Evolutionary conservation across 1,284 basidiomycete genomes (phyloP), one percentile per base, ranked within the genome.

Genomic region (Melampsora larici-populina): DNA sequence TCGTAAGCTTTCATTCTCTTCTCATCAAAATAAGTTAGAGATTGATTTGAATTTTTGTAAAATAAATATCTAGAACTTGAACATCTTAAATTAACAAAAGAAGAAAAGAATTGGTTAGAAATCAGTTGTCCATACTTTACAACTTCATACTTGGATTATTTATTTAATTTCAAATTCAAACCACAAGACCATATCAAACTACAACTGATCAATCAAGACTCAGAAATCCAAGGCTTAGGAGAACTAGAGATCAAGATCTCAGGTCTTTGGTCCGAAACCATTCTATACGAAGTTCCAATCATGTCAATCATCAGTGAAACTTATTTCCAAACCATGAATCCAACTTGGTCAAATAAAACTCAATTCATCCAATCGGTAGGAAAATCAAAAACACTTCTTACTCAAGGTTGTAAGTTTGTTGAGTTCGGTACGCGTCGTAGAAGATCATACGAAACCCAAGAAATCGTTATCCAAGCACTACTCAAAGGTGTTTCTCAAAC

Each of bases 251-350:
- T 98, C 79, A 87, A 88, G 78, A 89, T 90, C 13, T 82, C 83
- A 40, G 96, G 96, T 0, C 87, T 87, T 3, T 99, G 97, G 96
- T 86, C 86, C 0, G 93, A 97, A 80, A 89, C 92, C 8, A 97
- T 99, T 79, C 85, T 97, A 24, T 99, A 97, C 89, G 96, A 99
- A 85, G 94, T 98, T 0, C 94, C 93, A 1, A 86, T 97, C 65
- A 94, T 97, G 92, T 90, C 93, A 11, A 90, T 90, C 80, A 86
- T 94, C 66, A 92, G 92, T 84, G 89, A 93, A 85, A 88, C 88
- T 33, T 91, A 91, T 84, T 93, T 92, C 82, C 84, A 82, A 66
- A 63, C 71, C 15, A 1, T 64, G 3, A 89, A 90, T 81, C 90
- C 86, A 0, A 89, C 40, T 24, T 99, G 96, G 97, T 88, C 85